Base-by-base conservation (phyloP, 306 rosid species). In the Purshia tridentata region DNA sequence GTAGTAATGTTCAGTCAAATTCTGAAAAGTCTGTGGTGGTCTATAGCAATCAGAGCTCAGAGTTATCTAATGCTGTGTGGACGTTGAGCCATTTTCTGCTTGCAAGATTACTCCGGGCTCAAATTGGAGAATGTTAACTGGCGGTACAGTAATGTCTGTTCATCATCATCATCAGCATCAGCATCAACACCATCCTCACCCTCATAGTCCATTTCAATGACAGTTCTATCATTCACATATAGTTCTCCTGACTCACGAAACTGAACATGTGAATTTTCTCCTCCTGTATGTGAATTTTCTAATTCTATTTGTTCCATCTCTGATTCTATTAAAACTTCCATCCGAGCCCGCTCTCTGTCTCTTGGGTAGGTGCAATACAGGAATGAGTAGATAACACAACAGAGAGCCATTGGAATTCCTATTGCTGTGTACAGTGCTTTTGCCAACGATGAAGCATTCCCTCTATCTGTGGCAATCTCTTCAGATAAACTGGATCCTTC, bases 391-490 rank as follows among this genome's bases (percentile, higher is more conserved):
- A 86, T 81, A 23, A 86, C 52, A 78, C 90, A 86, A 54, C 90
- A 86, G 22, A 86, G 77, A 66, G 88, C 90, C 87, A 83, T 83
- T 37, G 90, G 88, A 67, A 86, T 62, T 68, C 87, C 90, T 40
- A 81, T 81, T 66, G 90, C 81, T n/a, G 80, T 73, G 79, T 78
- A 81, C 11, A 81, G 67, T 22, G 90, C 90, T 69, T 85, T 74
- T 69, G 90, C 86, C 84, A 86, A 81, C 10, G 90, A 81, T 52
- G 65, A 78, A 18, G 90, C 90, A 70, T 86, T 83, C 47, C 46
- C 75, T 63, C 87, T 83, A 57, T 86, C 90, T 47, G 84, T 78
- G 45, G 84, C 76, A 52, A 83, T 78, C 76, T 78, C 88, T 76
- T 86, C 90, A 2, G 85, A 76, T 65, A 18, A 56, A 56, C 82